Conservation (phyloP, 331 rosid genomes). For the Malus hybrid region DNA sequence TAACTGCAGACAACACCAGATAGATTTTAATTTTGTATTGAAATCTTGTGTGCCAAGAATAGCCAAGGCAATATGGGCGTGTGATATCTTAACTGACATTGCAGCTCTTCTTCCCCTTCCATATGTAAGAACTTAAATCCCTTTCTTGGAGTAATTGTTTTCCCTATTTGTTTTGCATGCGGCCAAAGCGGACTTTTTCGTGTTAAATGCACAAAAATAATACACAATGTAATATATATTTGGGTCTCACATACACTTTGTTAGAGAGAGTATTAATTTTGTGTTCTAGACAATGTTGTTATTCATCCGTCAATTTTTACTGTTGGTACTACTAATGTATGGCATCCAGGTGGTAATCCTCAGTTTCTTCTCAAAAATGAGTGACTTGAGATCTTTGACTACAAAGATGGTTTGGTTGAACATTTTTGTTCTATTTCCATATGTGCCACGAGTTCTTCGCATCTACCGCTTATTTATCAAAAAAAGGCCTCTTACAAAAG, state of each 20-base stretch:
- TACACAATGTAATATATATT: no score
- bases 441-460: conserved; percentile 11
- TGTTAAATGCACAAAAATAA: no score
- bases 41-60: background rate
- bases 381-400: background rate
- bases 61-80: background rate
- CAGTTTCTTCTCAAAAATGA: background rate
- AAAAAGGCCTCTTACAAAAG: background rate
- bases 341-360: background rate
- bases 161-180: no score
- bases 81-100: conserved; percentile 15
- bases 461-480: conserved; percentile 12
- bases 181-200: no score
- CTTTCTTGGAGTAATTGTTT: background rate
- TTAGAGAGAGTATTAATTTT: no score
- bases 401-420: no score
- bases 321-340: background rate
- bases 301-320: no score
- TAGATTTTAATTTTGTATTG: background rate
- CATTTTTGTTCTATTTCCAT: background rate
- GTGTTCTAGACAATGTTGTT: no score
- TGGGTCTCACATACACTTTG: no score
- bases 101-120: conserved; percentile 31
- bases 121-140: background rate
- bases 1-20: no score